Evolutionary conservation across 805 yeast genomes (phyloP), one percentile per base, ranked within the genome.

Genomic region (Suhomyces sp.): DNA sequence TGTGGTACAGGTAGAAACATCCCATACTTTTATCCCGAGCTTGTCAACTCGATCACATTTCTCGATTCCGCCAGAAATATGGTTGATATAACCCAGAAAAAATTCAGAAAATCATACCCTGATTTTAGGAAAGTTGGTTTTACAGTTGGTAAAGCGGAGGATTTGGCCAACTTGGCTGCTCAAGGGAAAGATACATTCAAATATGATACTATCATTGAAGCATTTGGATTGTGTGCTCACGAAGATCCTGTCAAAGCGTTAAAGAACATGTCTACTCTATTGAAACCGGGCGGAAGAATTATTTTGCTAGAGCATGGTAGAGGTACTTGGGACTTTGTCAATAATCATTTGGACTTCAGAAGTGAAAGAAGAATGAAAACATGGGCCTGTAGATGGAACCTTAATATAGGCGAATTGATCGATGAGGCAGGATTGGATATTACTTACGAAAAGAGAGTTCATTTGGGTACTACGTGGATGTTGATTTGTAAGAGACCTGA

Each of bases 341-440:
- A 93, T 60, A 74, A 77, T 19, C 78, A 83, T 37, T 68, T 93
- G 57, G 97, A 93, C 58, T 76, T 77, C 41, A 72, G 93, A 43
- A 90, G 96, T 3, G 88, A 79, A 42, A 76, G 78, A 47, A 81
- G 96, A 60, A 76, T 90, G 64, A 77, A 83, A 40, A 79, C 82
- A 3, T 93, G 98, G 97, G 98, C 96, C 1, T 93, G 98, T 60
- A 71, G 98, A 53, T 93, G 98, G 97, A 93, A 93, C 55, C 66
- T 93, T 44, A 98, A 93, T 54, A 86, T 93, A 46, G 95, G 90
- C 16, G 95, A 83, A 48, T 70, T 93, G 25, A 72, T 93, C 18
- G 90, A 84, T 54, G 79, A 79, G 39, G 81, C 95, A 5, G 95
- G 95, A 0, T 68, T 93, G 37, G 90, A 84, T 46, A 75, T 93